Base-by-base conservation (phyloP, 495 filamentous ascomycete species). In the Niebla homalea region DNA sequence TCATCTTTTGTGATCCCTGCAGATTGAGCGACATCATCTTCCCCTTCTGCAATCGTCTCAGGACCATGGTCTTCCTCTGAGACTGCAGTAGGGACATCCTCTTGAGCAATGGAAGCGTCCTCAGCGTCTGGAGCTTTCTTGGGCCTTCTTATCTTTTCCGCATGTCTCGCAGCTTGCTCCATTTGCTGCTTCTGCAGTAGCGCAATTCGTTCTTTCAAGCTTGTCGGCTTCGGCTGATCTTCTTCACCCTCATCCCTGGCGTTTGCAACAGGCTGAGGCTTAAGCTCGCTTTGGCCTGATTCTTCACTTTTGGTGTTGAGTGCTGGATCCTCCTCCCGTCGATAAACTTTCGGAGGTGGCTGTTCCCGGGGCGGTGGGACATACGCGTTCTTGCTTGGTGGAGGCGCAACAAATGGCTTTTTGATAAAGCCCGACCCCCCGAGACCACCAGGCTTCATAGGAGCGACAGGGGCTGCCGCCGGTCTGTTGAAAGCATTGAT, bases 391-490 rank as follows among this genome's bases (percentile, higher is more conserved):
- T 89, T 85, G 64, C 87, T 94, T 6, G 92, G 92, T 46, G 92
- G 92, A 26, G 93, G 88, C 1, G 92, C 84, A 51, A 98, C 92
- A 58, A 96, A 98, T n/a, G 92, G 88, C 65, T 97, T 97, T 73
- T 93, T 96, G 63, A 97, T 79, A 57, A 97, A 97, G 51, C 76
- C 74, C 43, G 70, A 69, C 11, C 76, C 73, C 47, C 74, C 67
- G 35, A 80, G 59, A 3, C 77, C 76, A 53, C 77, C 72, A 12
- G 88, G 87, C 58, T 95, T 94, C 64, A 88, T 87, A 2, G 93
- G 92, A 4, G 87, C 78, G 49, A 92, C 67, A 11, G 92, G 92
- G 6, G 90, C 77, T 5, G 87, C 85, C 20, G 89, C 78, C 19
- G 85, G 72, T 61, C 88, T 93, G 63, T 98, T 98, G 68, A 98